Percentiles rank a stretch among this genome's conserved stretches.
These are phyloP conservation scores for Botrytis galanthina DNA, from an alignment of 2,329 filamentous ascomycete species.

Conservation along the genomic window DNA sequence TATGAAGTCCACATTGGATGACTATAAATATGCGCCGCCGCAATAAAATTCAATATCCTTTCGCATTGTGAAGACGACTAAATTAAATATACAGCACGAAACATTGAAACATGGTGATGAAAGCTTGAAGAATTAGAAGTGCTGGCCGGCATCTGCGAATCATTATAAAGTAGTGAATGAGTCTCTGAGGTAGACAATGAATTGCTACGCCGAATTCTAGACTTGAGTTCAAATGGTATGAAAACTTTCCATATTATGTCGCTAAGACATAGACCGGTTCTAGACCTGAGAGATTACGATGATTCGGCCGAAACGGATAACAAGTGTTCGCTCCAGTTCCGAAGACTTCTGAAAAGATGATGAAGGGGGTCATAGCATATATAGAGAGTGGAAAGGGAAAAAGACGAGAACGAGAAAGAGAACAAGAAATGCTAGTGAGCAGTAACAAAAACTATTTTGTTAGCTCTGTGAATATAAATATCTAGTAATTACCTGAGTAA, in stretches of 20 bases:
- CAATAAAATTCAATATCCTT: neutral
- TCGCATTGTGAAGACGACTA: neutral
- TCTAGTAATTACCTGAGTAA: neutral
- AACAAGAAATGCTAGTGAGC: neutral
- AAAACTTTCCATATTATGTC: neutral
- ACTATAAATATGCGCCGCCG: neutral
- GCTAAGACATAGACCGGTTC: neutral
- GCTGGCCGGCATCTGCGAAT: neutral
- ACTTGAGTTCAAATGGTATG: neutral
- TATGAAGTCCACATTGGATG: neutral
- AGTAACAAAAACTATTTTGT: neutral
- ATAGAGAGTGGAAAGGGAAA: neutral
- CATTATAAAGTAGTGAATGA: neutral
- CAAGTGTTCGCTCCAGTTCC: neutral
- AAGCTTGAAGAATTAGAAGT: neutral
- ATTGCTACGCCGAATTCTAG: neutral
- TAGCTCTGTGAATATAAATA: neutral
- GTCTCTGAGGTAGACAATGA: neutral
- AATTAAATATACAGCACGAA: neutral
- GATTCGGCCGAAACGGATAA: neutral
- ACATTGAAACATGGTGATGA: fast-evolving
- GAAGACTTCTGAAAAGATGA: neutral
- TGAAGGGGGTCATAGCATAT: neutral
- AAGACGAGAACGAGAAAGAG: neutral
- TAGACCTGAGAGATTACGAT: neutral